These are phyloP conservation scores for Colletotrichum sp. DNA, from an alignment of 2,329 filamentous ascomycete genomes.

Conservation along the genomic window DNA sequence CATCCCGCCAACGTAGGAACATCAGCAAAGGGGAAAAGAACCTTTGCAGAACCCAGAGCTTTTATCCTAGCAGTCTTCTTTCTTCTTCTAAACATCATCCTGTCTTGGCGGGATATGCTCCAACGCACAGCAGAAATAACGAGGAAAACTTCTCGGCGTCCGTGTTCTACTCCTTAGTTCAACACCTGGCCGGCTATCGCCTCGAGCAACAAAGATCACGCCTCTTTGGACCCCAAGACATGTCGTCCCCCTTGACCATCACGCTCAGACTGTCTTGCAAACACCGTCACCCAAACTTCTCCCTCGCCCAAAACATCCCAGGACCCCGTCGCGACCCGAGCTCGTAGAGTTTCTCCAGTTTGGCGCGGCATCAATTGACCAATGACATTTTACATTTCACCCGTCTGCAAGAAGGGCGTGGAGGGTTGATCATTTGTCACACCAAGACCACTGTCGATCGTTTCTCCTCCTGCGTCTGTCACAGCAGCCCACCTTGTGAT, in stretches of 20 bases:
- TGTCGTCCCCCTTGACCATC: background rate
- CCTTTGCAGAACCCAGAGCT: background rate
- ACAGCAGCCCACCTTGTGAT: background rate
- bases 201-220: background rate
- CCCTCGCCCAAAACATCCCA: background rate
- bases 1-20: background rate
- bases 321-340: background rate
- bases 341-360: background rate
- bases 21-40: background rate
- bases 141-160: background rate
- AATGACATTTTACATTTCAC: background rate
- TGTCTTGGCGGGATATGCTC: rapidly evolving
- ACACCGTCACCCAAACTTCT: background rate
- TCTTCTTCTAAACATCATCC: background rate
- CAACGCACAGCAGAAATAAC: rapidly evolving
- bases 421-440: background rate
- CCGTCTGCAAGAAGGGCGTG: background rate
- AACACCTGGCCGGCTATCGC: background rate
- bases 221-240: background rate
- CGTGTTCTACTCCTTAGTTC: rapidly evolving
- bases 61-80: background rate
- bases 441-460: background rate
- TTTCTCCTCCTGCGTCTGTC: background rate
- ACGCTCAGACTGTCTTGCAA: background rate
- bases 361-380: background rate